These are phyloP conservation scores for Cyclotella baltica DNA, from an alignment of 108 stramenopile genomes.

Conservation along the genomic window DNA sequence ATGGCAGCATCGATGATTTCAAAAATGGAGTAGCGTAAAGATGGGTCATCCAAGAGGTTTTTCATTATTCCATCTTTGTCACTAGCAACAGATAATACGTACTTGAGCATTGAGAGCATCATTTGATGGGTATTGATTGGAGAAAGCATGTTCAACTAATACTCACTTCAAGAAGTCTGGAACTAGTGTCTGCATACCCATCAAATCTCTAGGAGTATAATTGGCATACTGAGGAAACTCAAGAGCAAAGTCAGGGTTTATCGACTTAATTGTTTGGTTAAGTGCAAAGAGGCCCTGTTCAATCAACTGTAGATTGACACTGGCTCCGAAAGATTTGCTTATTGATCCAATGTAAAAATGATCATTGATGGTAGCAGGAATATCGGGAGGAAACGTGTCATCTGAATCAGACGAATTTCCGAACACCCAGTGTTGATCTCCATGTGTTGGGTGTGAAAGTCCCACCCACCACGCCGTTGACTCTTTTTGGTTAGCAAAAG, in stretches of 20 bases:
- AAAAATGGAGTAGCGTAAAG: not conserved
- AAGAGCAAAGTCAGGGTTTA: not conserved
- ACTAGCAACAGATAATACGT: too few species aligned
- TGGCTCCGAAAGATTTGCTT: conserved; percentile 1
- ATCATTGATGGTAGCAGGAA: conserved; percentile 3
- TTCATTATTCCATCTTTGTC: not conserved
- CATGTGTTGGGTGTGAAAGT: not conserved
- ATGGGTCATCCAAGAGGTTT: not conserved
- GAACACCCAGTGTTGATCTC: not conserved
- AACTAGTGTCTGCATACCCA: conserved; percentile 9
- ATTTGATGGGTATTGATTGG: too few species aligned
- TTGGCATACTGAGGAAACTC: conserved; percentile 11
- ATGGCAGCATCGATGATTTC: not conserved
- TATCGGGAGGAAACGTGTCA: not conserved
- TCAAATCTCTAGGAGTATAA: not conserved
- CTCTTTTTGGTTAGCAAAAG: not conserved
- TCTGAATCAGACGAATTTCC: conserved; percentile 10
- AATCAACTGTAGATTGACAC: not conserved
- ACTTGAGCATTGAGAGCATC: too few species aligned
- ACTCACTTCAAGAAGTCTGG: conserved; percentile 6
- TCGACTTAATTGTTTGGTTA: not conserved
- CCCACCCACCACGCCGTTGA: conserved; percentile 15
- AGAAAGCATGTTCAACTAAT: too few species aligned
- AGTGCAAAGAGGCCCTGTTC: not conserved
- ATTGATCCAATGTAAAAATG: conserved; percentile 12